Conservation (phyloP, 441 rosid genomes). For the Eutrema salsugineum region DNA sequence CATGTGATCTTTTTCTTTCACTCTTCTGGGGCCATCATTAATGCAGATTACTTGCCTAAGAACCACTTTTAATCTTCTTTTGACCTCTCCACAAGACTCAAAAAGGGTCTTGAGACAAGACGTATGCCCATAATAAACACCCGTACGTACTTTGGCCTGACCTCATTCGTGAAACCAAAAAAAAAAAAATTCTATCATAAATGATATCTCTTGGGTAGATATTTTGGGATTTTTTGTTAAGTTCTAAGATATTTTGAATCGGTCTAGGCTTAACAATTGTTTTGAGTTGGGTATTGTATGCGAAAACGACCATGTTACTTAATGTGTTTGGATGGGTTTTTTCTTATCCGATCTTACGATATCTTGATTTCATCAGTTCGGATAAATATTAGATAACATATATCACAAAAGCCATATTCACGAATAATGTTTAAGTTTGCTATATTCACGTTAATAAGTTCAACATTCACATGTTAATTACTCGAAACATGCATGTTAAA, state of each 20-base stretch:
- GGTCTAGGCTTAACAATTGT: no score
- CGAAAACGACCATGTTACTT: neutral
- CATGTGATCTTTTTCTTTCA: conserved; percentile 29
- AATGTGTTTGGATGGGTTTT: neutral
- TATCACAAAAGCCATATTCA: no score
- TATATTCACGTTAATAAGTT: no score
- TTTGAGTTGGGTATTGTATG: neutral
- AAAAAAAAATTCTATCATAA: neutral
- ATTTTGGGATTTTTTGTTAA: neutral
- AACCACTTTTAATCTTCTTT: conserved; percentile 7
- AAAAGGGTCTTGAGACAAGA: conserved; percentile 11
- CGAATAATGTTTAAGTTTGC: no score
- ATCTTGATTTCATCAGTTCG: no score
- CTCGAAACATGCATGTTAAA: no score
- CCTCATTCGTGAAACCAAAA: neutral
- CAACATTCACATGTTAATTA: no score
- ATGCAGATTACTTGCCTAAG: conserved; percentile 1
- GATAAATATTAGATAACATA: no score
- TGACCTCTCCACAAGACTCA: conserved; percentile 10
- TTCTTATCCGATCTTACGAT: no score
- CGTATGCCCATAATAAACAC: neutral
- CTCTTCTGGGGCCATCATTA: conserved; percentile 4
- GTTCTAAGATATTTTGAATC: neutral
- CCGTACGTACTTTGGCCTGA: conserved; percentile 25
- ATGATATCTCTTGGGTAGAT: conserved; percentile 8